Evolutionary conservation across 1,284 basidiomycete genomes (phyloP).

Genomic region (Tilletia setariae): DNA sequence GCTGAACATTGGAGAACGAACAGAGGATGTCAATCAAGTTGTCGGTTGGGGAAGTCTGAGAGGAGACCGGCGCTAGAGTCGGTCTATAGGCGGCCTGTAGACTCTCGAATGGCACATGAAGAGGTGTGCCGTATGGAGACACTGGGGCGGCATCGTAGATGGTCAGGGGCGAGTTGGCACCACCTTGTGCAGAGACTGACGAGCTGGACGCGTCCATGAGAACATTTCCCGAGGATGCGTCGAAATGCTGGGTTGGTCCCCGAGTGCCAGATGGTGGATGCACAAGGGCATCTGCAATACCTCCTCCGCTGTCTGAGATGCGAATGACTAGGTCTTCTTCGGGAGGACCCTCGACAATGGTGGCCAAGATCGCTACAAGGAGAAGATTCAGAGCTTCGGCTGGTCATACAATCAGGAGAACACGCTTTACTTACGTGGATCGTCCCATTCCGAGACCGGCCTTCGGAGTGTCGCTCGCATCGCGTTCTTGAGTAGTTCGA

Average conservation of each 20-base stretch:
- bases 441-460: slow-evolving; percentile 23
- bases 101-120: background rate
- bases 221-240: too few relatives aligned
- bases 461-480: slow-evolving; percentile 43
- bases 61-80: slow-evolving; percentile 14
- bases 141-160: background rate
- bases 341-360: slow-evolving; percentile 47
- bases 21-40: slow-evolving; percentile 41
- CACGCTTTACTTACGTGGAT: slow-evolving; percentile 19
- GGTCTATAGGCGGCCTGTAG: slow-evolving; percentile 2
- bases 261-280: background rate
- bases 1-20: slow-evolving; percentile 42
- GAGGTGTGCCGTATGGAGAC: slow-evolving; percentile 15
- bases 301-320: slow-evolving; percentile 42
- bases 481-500: slow-evolving; percentile 80
- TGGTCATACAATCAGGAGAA: slow-evolving; percentile 8
- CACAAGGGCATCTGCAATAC: slow-evolving; percentile 13
- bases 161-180: slow-evolving; percentile 11
- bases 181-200: background rate
- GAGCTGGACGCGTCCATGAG: background rate
- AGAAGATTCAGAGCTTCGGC: background rate
- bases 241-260: too few relatives aligned
- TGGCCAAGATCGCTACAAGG: slow-evolving; percentile 31
- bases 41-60: slow-evolving; percentile 21
- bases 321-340: slow-evolving; percentile 51